These are phyloP conservation scores for Astrothelium subdiscretum DNA, from an alignment of 495 filamentous ascomycete species.

Conservation along the genomic window DNA sequence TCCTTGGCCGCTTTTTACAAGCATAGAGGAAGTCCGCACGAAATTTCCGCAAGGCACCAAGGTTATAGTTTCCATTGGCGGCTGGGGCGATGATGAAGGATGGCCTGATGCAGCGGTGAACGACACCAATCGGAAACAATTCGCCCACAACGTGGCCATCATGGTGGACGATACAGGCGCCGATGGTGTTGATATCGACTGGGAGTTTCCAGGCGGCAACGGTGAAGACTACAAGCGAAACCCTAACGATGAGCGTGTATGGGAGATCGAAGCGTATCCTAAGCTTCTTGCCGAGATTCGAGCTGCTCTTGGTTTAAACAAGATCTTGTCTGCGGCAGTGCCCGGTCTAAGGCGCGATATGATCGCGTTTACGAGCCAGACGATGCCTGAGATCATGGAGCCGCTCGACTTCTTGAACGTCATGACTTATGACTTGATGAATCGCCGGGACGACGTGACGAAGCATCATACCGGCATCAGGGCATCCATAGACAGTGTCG, in stretches of 20 bases:
- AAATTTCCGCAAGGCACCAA: slow-evolving; percentile 49
- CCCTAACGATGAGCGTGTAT: slow-evolving; percentile 48
- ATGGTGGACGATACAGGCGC: slow-evolving; percentile 44
- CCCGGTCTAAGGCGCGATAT: slow-evolving; percentile 58
- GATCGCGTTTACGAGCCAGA: slow-evolving; percentile 57
- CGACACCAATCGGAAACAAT: slow-evolving; percentile 39
- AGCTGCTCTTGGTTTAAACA: slow-evolving; percentile 44
- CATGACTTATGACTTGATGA: slow-evolving; percentile 74
- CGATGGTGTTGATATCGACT: slow-evolving; percentile 56
- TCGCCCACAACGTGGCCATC: slow-evolving; percentile 51
- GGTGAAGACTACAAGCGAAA: slow-evolving; percentile 60
- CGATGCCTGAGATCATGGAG: slow-evolving; percentile 49
- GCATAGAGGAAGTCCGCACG: slow-evolving; percentile 42
- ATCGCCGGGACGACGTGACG: slow-evolving; percentile 57
- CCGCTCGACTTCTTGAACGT: slow-evolving; percentile 65
- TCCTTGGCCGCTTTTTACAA: slow-evolving; percentile 49
- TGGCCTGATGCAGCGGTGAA: slow-evolving; percentile 48
- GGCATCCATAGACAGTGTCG: slow-evolving; percentile 41
- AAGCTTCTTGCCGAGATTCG: slow-evolving; percentile 50
- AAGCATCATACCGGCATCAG: slow-evolving; percentile 53
- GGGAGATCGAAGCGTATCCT: slow-evolving; percentile 55
- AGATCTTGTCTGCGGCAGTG: slow-evolving; percentile 58
- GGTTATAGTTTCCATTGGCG: slow-evolving; percentile 60
- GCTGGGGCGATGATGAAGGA: slow-evolving; percentile 58
- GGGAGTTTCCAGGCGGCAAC: slow-evolving; percentile 75